phyloP scores from a whole-genome alignment of 148 eudicot genomes.

The Limonium bicolor region DNA sequence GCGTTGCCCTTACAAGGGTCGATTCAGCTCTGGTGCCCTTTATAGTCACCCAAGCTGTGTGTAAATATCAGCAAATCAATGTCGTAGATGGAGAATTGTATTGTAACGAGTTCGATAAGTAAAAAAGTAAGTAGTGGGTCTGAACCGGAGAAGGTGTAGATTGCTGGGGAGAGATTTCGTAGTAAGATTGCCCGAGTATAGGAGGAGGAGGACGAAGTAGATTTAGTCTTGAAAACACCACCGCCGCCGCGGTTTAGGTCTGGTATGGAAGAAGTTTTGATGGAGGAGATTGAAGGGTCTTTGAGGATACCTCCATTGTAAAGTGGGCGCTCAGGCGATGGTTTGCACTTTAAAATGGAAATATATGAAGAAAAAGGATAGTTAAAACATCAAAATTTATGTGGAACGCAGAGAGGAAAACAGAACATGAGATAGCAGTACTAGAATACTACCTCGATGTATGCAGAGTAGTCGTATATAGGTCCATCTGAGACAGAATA shows the following conservation, averaged over 20 bases:
- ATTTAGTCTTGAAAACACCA: too few relatives aligned
- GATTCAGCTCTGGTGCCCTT: constrained; percentile 23
- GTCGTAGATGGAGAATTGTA: background rate
- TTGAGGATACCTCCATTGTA: constrained; percentile 25
- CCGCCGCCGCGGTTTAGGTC: background rate
- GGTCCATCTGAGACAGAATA: constrained; percentile 38
- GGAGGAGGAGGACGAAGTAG: too few relatives aligned
- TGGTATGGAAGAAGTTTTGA: too few relatives aligned
- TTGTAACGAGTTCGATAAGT: background rate
- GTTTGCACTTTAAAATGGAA: constrained; percentile 16
- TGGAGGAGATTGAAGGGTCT: too few relatives aligned
- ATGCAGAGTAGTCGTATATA: constrained; percentile 49
- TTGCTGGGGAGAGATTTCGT: constrained; percentile 14
- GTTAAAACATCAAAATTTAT: background rate
- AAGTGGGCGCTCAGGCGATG: constrained; percentile 19
- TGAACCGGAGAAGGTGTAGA: constrained; percentile 26
- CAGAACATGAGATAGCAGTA: too few relatives aligned
- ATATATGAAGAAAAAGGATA: background rate
- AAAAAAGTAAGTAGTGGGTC: background rate
- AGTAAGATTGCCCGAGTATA: constrained; percentile 16
- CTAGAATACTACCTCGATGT: constrained; percentile 21
- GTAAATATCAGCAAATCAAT: background rate
- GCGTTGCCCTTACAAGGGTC: constrained; percentile 31
- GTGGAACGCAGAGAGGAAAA: background rate
- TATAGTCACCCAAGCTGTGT: constrained; percentile 62